Base-by-base conservation (phyloP, 1,139 yeast species). In the Yamadazyma atmosphaerica region DNA sequence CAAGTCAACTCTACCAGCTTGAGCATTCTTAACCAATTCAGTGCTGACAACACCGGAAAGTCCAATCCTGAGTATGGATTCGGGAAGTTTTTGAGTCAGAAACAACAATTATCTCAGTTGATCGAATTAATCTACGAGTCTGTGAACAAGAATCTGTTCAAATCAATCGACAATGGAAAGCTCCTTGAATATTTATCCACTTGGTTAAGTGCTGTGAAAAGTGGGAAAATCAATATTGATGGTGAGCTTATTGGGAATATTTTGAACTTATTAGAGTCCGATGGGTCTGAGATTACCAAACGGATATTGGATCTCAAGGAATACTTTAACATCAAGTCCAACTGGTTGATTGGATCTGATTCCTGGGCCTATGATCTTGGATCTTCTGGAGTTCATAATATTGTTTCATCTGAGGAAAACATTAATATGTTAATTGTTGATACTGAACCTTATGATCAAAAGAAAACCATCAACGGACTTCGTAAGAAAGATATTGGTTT, bases 351-450 rank as follows among this genome's bases (percentile, higher is more conserved):
- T 45, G 97, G 97, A 17, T 88, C 97, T 7, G 98, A 90, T 62
- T 81, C 95, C 24, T 90, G 98, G 98, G 78, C 96, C 15, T 89
- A 84, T 58, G 98, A 90, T 66, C 70, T 87, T 50, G 98, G 98
- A 29, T 74, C 86, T 47, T 85, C 96, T 9, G 96, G 98, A 60
- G 86, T 90, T 38, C 98, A 92, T 61, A 84, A 83, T 55, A 83
- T 88, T 12, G 69, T 90, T 35, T 67, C 89, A 24, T 82, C 92
- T 0, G 84, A 84, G 34, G 74, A 81, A 58, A 86, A 89, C 56
- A 66, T 90, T 52, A 92, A 92, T 61, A 77, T 90, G 79, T 77
- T 90, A 56, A 73, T 92, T 40, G 83, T 90, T 52, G 98, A 90
- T 60, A 85, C 94, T n/a, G 92, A 88, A 56, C 94, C 96, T n/a